Percentiles rank a stretch among this genome's conserved stretches.
Conservation (phyloP, 2,329 filamentous ascomycete species). For the Byssoonygena ceratinophila region DNA sequence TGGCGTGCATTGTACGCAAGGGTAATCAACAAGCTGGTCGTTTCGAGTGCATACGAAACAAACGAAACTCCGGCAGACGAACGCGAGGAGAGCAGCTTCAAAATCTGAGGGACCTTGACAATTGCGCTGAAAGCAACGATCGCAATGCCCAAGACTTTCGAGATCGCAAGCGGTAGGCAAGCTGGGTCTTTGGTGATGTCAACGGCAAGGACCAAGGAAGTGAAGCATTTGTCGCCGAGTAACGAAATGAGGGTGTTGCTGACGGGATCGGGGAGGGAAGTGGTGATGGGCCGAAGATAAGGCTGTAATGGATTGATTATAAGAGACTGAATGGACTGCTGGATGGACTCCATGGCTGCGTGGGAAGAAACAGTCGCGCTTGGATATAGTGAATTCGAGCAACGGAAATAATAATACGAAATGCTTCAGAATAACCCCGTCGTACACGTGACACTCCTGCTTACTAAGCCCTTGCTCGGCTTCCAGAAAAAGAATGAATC, state of each 20-base stretch:
- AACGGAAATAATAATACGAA: no score
- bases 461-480: no score
- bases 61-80: conserved; percentile 80
- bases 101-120: conserved; percentile 92
- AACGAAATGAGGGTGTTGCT: conserved; percentile 65
- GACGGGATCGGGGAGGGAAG: conserved; percentile 62
- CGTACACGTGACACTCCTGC: no score
- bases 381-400: not conserved
- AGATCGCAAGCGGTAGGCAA: conserved; percentile 82
- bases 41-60: conserved; percentile 87
- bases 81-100: conserved; percentile 74
- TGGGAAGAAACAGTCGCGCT: not conserved
- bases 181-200: conserved; percentile 59
- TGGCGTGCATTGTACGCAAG: conserved; percentile 88
- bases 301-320: conserved; percentile 37
- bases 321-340: conserved; percentile 34
- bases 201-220: conserved; percentile 72
- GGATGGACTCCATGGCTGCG: conserved; percentile 33
- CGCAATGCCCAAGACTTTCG: conserved; percentile 83
- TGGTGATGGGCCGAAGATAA: conserved; percentile 55
- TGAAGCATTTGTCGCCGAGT: conserved; percentile 76
- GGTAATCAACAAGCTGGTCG: conserved; percentile 72
- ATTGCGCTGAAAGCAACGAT: conserved; percentile 84
- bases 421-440: no score
- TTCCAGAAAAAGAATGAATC: no score